Evolutionary conservation across 2,329 filamentous ascomycete genomes (phyloP).

Genomic region (Epichloe bromicola): DNA sequence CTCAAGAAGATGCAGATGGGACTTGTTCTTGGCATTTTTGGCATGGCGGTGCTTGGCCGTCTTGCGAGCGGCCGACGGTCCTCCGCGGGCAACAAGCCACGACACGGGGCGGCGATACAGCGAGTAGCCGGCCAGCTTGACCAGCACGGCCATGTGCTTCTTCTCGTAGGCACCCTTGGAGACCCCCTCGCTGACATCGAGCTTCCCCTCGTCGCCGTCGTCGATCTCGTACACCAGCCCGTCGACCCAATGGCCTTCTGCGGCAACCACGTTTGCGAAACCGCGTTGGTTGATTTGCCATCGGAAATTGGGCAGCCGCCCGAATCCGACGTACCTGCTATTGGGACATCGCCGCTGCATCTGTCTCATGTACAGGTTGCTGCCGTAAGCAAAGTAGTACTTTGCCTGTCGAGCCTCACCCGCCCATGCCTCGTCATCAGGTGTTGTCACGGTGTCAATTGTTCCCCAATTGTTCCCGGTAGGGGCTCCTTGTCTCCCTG

Average conservation of each 20-base stretch:
- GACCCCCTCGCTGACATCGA: conserved; percentile 29
- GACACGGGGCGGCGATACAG: conserved; percentile 24
- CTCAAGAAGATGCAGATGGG: background rate
- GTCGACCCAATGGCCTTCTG: conserved; percentile 23
- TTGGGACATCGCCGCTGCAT: conserved; percentile 31
- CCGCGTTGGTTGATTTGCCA: conserved; percentile 36
- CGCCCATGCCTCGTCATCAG: background rate
- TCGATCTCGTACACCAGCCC: conserved; percentile 29
- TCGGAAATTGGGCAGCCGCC: conserved; percentile 23
- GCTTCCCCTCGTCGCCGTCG: conserved; percentile 22
- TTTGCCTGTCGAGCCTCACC: conserved; percentile 9
- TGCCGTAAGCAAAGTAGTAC: conserved; percentile 34
- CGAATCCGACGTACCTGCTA: conserved; percentile 26
- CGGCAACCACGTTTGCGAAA: conserved; percentile 28
- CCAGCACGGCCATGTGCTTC: conserved; percentile 18
- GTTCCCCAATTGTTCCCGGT: too few species aligned
- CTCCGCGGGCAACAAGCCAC: conserved; percentile 25
- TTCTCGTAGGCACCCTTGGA: conserved; percentile 26
- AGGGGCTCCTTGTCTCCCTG: too few species aligned
- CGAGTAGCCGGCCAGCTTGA: conserved; percentile 19
- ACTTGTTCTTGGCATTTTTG: background rate
- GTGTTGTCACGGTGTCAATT: background rate
- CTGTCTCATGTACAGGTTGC: conserved; percentile 30
- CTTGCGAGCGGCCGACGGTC: conserved; percentile 16
- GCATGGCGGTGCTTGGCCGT: conserved; percentile 8